These are phyloP conservation scores for Pichia occidentalis DNA, from an alignment of 805 yeast genomes.

Conservation along the genomic window DNA sequence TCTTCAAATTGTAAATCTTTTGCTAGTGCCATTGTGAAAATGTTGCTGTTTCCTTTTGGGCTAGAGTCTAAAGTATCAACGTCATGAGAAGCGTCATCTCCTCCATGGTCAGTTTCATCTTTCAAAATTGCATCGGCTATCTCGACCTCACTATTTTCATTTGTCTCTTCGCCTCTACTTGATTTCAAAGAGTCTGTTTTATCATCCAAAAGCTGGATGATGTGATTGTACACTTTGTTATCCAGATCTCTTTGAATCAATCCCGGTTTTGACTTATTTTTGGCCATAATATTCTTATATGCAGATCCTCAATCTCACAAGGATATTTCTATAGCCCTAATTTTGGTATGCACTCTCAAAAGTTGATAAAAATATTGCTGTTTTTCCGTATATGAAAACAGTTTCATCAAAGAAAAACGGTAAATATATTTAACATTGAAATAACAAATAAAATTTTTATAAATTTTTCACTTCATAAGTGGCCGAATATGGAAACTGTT, in stretches of 20 bases:
- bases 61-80: not conserved
- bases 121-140: not conserved
- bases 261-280: constrained; percentile 16
- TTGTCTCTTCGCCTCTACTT: constrained; percentile 14
- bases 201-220: constrained; percentile 54
- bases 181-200: constrained; percentile 39
- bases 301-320: no score
- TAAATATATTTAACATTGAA: no score
- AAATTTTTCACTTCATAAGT: no score
- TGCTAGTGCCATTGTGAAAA: constrained; percentile 47
- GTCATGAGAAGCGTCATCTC: not conserved
- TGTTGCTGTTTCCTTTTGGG: constrained; percentile 30
- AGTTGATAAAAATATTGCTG: no score
- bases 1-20: constrained; percentile 48
- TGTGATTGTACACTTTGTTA: constrained; percentile 47
- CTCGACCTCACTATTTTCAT: not conserved
- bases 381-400: no score
- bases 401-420: no score
- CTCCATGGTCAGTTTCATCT: not conserved
- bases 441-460: no score
- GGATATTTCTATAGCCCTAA: no score
- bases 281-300: no score
- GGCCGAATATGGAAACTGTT: no score
- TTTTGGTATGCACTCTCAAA: no score
- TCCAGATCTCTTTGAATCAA: constrained; percentile 37